Base-by-base conservation (phyloP, 1,139 yeast genomes). In the Hyphopichia pseudoburtonii region DNA sequence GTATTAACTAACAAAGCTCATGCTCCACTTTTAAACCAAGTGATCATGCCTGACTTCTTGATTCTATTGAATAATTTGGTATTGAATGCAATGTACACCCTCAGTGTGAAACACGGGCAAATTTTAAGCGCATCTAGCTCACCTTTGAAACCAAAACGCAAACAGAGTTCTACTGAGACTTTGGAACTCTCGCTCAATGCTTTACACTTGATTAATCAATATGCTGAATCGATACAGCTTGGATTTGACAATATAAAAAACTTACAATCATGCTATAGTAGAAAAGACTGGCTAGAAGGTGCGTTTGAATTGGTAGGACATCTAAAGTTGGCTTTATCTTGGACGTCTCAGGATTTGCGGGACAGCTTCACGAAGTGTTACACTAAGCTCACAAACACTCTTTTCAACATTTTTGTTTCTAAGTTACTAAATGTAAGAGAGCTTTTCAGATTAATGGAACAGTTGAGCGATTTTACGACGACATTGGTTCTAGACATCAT, bases 11-110 rank as follows among this genome's bases (percentile, higher is more conserved):
- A 9, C 23, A 8, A 22, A 7, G 5, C 11, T 26, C n/a, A 26
- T 29, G 4, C 16, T 11, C 24, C 38, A 8, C 17, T 14, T 11
- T 45, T 50, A 27, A 42, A 37, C 18, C 56, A 56, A 33, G 40
- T 70, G 17, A 52, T 65, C 2, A 52, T 71, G 32, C 74, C 77
- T 0, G 70, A 74, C 8, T 67, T 70, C 35, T 47, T 68, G 32
- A 47, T 60, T 10, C 53, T 73, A 28, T 47, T 72, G 26, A 73
- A 71, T 36, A 65, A 73, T 32, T 44, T 74, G 47, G 70, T 68
- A 0, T 46, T 70, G 30, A 60, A 58, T 37, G 60, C 73, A 1
- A 56, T 67, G 52, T 60, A 60, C 38, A 51, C 52, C 0, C 47
- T 66, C 28, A 60, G 69, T 39, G 50, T 55, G 23, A 57, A 49